Conservation (phyloP, 2,329 filamentous ascomycete genomes). For the Nigrograna mackinnonii region DNA sequence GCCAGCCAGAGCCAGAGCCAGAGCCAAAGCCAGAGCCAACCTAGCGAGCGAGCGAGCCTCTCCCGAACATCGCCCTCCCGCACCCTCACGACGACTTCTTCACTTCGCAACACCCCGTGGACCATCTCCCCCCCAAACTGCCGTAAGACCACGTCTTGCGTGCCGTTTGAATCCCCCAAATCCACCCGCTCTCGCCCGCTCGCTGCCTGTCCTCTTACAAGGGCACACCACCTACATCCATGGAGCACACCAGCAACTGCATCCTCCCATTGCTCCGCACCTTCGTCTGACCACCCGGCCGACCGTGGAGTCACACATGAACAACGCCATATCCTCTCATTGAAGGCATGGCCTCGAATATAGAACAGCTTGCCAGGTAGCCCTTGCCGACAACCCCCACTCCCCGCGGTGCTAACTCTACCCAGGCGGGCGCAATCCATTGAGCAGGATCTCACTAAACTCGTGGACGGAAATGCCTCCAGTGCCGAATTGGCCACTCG, state of each 20-base stretch:
- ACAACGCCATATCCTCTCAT: conserved; percentile 21
- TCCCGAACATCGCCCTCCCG: conserved; percentile 13
- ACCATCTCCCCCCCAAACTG: conserved; percentile 15
- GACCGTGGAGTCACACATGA: conserved; percentile 55
- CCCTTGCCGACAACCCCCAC: conserved; percentile 1
- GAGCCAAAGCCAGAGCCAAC: too few relatives aligned
- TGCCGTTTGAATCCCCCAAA: conserved; percentile 21
- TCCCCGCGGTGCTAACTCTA: conserved; percentile 19
- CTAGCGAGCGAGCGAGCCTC: conserved; percentile 5
- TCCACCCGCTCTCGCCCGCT: conserved; percentile 11
- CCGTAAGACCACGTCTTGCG: conserved; percentile 19
- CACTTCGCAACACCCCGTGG: too few relatives aligned
- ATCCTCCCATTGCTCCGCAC: conserved; percentile 53
- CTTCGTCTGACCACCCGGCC: conserved; percentile 61
- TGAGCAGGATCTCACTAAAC: conserved; percentile 54
- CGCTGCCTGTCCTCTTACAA: conserved; percentile 35
- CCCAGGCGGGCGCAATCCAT: conserved; percentile 48
- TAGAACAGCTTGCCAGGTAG: conserved; percentile 58
- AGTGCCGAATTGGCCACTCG: conserved; percentile 54
- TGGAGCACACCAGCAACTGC: conserved; percentile 58
- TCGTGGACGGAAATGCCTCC: conserved; percentile 54
- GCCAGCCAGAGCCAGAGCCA: too few relatives aligned
- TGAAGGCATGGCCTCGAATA: conserved; percentile 49
- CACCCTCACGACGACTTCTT: conserved; percentile 6
- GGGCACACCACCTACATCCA: conserved; percentile 42